Base-by-base conservation (phyloP, 1,284 basidiomycete species). In the Leccinum huronense region DNA sequence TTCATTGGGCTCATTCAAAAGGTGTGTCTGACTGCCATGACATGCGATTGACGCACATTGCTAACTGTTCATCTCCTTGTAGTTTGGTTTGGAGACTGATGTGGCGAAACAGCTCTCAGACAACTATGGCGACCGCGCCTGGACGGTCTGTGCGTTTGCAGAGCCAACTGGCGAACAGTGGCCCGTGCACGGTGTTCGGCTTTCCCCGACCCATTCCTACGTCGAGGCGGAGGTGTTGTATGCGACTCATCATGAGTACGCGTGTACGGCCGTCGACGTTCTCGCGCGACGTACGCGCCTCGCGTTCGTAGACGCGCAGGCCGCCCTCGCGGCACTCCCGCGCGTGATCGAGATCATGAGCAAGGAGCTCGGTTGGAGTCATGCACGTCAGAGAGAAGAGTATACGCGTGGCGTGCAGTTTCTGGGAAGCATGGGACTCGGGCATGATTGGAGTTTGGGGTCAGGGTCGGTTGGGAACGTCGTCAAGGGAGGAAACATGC, bases 1-100 rank as follows among this genome's bases (percentile, higher is more conserved):
- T 98, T 97, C 78, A 97, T 98, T 79, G 93, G 94, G 68, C 83
- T 99, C 64, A 91, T 97, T 71, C 97, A 99, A 80, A 84, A 90
- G 71, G 91, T 91, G 61, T 64, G 85, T 40, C 10, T 19, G 23
- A 27, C 34, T 58, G 34, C 7, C 23, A 51, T 51, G 13, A 51
- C 48, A 27, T n/a, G 23, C 36, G 57, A 38, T 27, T 30, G 54
- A 30, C 10, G 27, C 54, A 30, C 14, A 9, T n/a, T n/a, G 9
- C 27, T 58, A 19, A 62, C 66, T 69, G 53, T 36, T 54, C 11
- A 14, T 57, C 16, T 59, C 16, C 60, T 4, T 19, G 19, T 27
- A 91, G 88, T 95, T 91, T 76, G 94, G 95, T 63, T 79, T 97
- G 34, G 92, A 95, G 70, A 92, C 93, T 2, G 95, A 97, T 34